Evolutionary conservation across 2,329 filamentous ascomycete species (phyloP), one percentile per base, ranked within the genome.

Genomic region (Cladosporium sp.): DNA sequence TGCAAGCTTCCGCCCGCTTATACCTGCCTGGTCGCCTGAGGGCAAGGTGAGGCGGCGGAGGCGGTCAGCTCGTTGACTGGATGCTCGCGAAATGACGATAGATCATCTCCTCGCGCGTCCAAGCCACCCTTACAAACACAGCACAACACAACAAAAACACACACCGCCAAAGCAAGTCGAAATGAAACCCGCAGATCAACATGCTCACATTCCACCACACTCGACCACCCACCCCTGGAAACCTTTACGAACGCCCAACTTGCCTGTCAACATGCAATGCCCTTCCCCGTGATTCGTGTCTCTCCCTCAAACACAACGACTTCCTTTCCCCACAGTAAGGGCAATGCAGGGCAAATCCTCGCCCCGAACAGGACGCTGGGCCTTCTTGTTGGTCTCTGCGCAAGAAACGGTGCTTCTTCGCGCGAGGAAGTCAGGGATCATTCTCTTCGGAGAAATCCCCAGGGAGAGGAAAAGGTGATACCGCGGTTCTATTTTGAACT

Each of bases 341-440:
- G 26, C 28, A 38, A 26, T 47, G 57, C 57, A 59, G 57, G 57
- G 57, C 38, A 59, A 59, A 38, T 38, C 57, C 36, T 58, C 30
- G 21, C 18, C 26, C 59, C 59, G 59, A 61, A 51, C 59, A 61
- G 38, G 41, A 61, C 26, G 59, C 59, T 51, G 28, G 28, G 59
- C 28, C 21, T 49, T 18, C 41, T 61, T 49, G 8, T 28, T 51
- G 59, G 41, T 36, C 59, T 51, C 44, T 32, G 59, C 59, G 41
- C 41, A n/a, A 8, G 24, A 12, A 47, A 52, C 47, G 59, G 59
- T 62, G 44, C 21, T 52, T 62, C 59, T 34, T 61, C 59, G 59
- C 30, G 59, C 59, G 18, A 26, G 18, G 6, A 30, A 30, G 28
- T 30, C 28, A 30, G 6, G 21, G 11, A 38, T 58, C 32, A n/a